Evolutionary conservation across 805 yeast species (phyloP).

Genomic region (Candida dajiaensis): DNA sequence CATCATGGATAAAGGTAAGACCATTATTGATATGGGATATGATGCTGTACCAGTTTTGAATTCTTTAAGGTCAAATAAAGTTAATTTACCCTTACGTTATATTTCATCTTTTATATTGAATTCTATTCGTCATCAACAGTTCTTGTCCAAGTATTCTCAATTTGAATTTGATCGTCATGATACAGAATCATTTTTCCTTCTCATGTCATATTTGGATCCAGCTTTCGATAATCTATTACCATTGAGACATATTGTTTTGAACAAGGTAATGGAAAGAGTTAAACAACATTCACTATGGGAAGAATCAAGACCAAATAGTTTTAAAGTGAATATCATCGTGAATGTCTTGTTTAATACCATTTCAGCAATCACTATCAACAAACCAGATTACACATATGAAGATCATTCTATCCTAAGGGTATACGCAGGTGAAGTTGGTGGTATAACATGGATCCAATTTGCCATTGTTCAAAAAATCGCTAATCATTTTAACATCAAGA

Average conservation of each 20-base stretch:
- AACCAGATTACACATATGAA: slow-evolving; percentile 1
- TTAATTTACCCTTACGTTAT: slow-evolving; percentile 9
- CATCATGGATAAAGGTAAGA: slow-evolving; percentile 7
- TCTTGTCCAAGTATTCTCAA: not conserved
- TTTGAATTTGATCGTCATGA: not conserved
- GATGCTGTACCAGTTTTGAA: slow-evolving; percentile 10
- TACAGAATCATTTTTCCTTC: slow-evolving; percentile 10
- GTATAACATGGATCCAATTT: slow-evolving; percentile 4
- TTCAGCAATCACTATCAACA: not conserved
- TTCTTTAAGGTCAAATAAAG: slow-evolving; percentile 3
- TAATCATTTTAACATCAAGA: not conserved
- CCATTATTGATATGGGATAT: slow-evolving; percentile 3
- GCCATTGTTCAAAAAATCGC: slow-evolving; percentile 7
- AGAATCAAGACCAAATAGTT: slow-evolving; percentile 2
- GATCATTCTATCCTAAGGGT: slow-evolving; percentile 7
- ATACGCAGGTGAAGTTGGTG: slow-evolving; percentile 7
- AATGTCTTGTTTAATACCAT: not conserved
- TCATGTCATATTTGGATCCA: slow-evolving; percentile 13
- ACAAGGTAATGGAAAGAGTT: slow-evolving; percentile 1
- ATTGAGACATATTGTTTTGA: slow-evolving; percentile 7
- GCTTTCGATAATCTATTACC: slow-evolving; percentile 16
- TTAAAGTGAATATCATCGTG: slow-evolving; percentile 10
- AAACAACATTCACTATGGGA: not conserved
- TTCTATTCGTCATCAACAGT: slow-evolving; percentile 6
- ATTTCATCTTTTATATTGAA: slow-evolving; percentile 7